Base-by-base conservation (phyloP, 352 stramenopile species). In the Phytophthora chlamydospora region DNA sequence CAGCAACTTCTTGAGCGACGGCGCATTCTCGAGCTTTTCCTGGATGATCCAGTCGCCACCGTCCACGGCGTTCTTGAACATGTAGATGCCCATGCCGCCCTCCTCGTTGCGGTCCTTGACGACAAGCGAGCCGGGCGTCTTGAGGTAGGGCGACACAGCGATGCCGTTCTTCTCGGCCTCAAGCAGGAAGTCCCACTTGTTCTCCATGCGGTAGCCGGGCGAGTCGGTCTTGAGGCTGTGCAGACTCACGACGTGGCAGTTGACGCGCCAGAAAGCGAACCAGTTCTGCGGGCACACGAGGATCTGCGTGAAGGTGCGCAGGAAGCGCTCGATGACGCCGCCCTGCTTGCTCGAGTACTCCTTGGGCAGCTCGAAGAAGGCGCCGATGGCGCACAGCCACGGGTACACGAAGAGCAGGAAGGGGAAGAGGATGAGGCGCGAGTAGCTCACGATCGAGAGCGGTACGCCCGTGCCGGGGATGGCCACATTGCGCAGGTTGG, bases 101-200 rank as follows among this genome's bases (percentile, higher is more conserved):
- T 99, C 96, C 68, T 99, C 97, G 59, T 99, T 98, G 33, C 96
- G 93, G 75, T 99, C 94, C 74, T 99, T 99, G 50, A 98, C 84
- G 6, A 99, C 96, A 33, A 99, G 85, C 46, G 83, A 90, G 16
- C 83, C 88, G 5, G 87, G 85, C 12, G 83, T 72, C 57, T 97
- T 91, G 35, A 99, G 75, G 76, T 96, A 98, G 8, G 96, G 97
- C 34, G 91, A 97, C 33, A 99, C 84, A 5, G 96, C 95, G 27
- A 99, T 97, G 36, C 78, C 83, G 35, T 88, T 66, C 62, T 96
- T 93, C 33, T 93, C 78, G n/a, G 91, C 87, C 61, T 98, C 83
- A 32, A 97, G 70, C 2, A 99, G 72, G 68, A 99, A 99, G 51
- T 97, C 98, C 96, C 97, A 99, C 79, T 99, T 99, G 81, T 99